phyloP scores from a whole-genome alignment of 805 yeast species.

The Metschnikowia borealis region DNA sequence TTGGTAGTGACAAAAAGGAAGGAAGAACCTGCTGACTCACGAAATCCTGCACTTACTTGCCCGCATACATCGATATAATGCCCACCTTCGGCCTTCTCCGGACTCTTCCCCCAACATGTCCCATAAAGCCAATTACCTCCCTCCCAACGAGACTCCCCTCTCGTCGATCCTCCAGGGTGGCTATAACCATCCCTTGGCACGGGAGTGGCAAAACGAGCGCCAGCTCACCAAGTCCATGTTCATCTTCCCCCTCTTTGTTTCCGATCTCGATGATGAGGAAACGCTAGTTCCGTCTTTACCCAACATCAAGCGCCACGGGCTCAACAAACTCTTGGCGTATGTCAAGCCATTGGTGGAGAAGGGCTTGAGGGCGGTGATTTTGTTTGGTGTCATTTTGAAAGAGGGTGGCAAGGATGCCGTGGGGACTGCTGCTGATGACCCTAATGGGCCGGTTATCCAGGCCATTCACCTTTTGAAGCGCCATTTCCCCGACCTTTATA shows the following conservation, averaged over 20 bases:
- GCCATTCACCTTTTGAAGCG: conserved; percentile 63
- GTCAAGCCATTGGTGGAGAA: conserved; percentile 66
- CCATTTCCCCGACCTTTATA: conserved; percentile 76
- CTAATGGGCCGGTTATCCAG: conserved; percentile 88
- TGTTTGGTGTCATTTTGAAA: conserved; percentile 86
- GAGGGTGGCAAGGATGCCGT: conserved; percentile 71
- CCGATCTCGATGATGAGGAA: conserved; percentile 80
- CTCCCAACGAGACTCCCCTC: conserved; percentile 50
- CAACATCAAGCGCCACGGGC: conserved; percentile 81
- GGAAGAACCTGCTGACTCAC: too few species aligned
- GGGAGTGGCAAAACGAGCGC: conserved; percentile 89
- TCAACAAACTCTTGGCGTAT: conserved; percentile 71
- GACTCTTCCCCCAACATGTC: conserved; percentile 32
- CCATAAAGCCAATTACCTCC: conserved; percentile 70
- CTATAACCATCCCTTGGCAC: conserved; percentile 80
- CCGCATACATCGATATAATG: too few species aligned
- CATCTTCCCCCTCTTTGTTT: conserved; percentile 85
- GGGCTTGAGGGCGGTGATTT: conserved; percentile 80
- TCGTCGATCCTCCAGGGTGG: conserved; percentile 89
- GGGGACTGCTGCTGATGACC: conserved; percentile 93
- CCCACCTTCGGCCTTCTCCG: too few species aligned
- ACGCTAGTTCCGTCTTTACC: conserved; percentile 74
- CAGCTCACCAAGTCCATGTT: conserved; percentile 84
- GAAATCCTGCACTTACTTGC: too few species aligned
- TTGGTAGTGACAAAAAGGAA: too few species aligned